phyloP scores from a whole-genome alignment of 352 stramenopile genomes.

The Globisporangium camurandrum region DNA sequence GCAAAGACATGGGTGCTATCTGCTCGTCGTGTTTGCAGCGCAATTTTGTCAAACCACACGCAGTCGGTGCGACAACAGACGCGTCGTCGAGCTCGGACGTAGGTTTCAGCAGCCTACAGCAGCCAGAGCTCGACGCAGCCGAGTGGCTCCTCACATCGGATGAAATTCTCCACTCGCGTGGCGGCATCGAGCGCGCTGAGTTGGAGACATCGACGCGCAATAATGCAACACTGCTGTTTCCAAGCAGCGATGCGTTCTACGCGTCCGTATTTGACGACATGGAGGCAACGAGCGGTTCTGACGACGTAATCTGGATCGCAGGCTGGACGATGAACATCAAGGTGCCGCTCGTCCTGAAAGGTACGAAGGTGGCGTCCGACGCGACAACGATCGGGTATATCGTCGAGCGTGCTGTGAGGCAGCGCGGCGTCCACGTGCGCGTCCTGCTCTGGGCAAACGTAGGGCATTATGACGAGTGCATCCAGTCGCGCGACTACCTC shows the following conservation, averaged over 20 bases:
- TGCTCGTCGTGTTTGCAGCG: conserved; percentile 5
- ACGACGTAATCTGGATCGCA: conserved; percentile 16
- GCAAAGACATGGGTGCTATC: conserved; percentile 6
- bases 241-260: conserved; percentile 10
- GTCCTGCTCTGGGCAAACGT: conserved; percentile 23
- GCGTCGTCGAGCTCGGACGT: not conserved
- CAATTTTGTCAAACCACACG: not conserved
- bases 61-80: no score
- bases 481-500: conserved; percentile 18
- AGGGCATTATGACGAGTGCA: conserved; percentile 5
- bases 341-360: conserved; percentile 8
- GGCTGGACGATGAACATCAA: conserved; percentile 14
- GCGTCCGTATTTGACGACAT: conserved; percentile 11
- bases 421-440: conserved; percentile 19
- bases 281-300: conserved; percentile 5
- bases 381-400: conserved; percentile 10
- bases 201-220: not conserved
- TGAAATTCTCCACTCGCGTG: conserved; percentile 4
- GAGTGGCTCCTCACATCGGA: conserved; percentile 6
- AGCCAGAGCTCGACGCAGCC: conserved; percentile 10
- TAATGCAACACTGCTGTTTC: conserved; percentile 6
- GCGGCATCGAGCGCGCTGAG: not conserved
- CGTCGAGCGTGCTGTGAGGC: conserved; percentile 13
- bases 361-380: not conserved
- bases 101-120: not conserved